Evolutionary conservation across 345 rosid species (phyloP).

Genomic region (Angophora floribunda): DNA sequence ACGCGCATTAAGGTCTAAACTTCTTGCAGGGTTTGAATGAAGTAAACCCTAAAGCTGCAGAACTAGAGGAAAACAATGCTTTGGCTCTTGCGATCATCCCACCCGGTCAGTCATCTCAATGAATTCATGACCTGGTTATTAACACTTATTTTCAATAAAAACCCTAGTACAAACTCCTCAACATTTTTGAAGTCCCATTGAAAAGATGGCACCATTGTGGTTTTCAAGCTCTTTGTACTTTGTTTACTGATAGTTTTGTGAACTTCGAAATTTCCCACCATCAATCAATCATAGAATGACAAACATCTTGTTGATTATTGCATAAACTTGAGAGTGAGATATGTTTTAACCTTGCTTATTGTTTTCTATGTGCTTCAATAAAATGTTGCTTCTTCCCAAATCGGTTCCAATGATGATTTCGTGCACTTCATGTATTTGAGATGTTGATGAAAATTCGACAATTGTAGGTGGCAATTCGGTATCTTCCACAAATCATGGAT

Average conservation of each 20-base stretch:
- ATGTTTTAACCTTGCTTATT: neutral
- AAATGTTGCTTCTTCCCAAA: neutral
- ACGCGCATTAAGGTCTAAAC: neutral
- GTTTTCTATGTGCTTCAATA: neutral
- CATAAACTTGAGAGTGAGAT: neutral
- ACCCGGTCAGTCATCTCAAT: constrained; percentile 29
- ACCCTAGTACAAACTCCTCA: neutral
- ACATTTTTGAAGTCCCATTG: neutral
- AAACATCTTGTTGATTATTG: neutral
- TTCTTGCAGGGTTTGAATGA: constrained; percentile 59
- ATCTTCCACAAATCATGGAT: constrained; percentile 31
- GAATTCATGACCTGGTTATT: neutral
- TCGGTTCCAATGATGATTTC: neutral
- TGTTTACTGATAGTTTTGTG: neutral
- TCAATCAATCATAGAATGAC: neutral
- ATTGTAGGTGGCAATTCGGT: constrained; percentile 30
- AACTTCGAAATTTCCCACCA: neutral
- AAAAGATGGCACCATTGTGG: neutral
- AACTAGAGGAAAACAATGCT: constrained; percentile 78
- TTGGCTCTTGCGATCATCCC: constrained; percentile 85
- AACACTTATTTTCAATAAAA: neutral
- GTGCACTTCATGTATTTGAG: neutral
- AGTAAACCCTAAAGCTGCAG: constrained; percentile 60
- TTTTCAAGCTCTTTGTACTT: neutral
- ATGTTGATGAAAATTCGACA: neutral